Conservation (phyloP, 768 basidiomycete species). For the Chalciporus chontae region DNA sequence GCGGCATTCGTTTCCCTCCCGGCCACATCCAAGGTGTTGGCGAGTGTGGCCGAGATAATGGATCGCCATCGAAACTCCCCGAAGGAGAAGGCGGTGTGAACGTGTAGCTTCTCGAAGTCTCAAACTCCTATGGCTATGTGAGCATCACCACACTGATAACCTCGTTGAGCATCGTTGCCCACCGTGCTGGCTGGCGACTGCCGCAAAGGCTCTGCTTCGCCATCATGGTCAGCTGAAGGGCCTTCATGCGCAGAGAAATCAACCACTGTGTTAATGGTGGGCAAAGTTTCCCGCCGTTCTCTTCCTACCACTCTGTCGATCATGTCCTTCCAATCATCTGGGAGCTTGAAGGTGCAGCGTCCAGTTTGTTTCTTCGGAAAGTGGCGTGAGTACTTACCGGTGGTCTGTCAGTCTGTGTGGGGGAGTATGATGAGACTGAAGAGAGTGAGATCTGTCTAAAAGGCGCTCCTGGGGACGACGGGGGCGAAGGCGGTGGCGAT, state of each 20-base stretch:
- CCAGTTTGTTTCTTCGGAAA: slow-evolving; percentile 6
- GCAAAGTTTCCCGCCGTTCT: slow-evolving; percentile 30
- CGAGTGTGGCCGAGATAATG: slow-evolving; percentile 33
- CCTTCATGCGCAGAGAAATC: slow-evolving; percentile 26
- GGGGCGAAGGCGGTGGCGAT: slow-evolving; percentile 49
- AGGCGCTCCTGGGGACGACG: slow-evolving; percentile 32
- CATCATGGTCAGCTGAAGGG: slow-evolving; percentile 22
- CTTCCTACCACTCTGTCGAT: slow-evolving; percentile 32
- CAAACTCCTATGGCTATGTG: slow-evolving; percentile 32
- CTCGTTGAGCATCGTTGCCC: slow-evolving; percentile 27
- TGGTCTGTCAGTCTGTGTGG: slow-evolving; percentile 24
- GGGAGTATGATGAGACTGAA: slow-evolving; percentile 21
- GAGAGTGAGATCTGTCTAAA: slow-evolving; percentile 32
- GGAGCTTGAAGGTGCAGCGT: slow-evolving; percentile 21
- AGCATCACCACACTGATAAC: slow-evolving; percentile 23
- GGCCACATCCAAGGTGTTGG: slow-evolving; percentile 33
- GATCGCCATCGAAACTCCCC: slow-evolving; percentile 33
- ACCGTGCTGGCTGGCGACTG: slow-evolving; percentile 34
- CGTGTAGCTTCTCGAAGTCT: slow-evolving; percentile 27
- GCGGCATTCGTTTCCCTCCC: slow-evolving; percentile 24
- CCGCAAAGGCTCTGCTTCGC: slow-evolving; percentile 27
- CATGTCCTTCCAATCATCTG: slow-evolving; percentile 34
- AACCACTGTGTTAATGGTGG: slow-evolving; percentile 32
- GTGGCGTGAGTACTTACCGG: slow-evolving; percentile 24
- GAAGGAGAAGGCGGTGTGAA: slow-evolving; percentile 34